These are phyloP conservation scores for Penicillium thymicola DNA, from an alignment of 2,329 filamentous ascomycete genomes.

Conservation along the genomic window DNA sequence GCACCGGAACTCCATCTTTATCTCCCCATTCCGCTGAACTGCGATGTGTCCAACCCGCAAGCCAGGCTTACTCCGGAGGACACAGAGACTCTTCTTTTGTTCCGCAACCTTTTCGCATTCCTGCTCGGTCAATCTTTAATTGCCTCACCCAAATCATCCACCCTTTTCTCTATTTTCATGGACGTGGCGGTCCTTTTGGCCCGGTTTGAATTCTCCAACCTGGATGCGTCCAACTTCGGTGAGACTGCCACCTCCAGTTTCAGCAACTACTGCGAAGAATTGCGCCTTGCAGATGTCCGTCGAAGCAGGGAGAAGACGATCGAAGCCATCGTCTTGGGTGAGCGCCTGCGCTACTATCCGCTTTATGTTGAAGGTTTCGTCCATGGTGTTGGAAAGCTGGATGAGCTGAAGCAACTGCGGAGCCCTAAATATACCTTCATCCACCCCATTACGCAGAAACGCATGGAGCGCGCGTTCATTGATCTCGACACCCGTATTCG, in stretches of 20 bases:
- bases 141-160: constrained; percentile 53
- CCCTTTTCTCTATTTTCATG: constrained; percentile 60
- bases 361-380: constrained; percentile 91
- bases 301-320: constrained; percentile 82
- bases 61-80: constrained; percentile 46
- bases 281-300: constrained; percentile 74
- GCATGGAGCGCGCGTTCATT: constrained; percentile 77
- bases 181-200: constrained; percentile 57
- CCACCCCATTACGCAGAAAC: constrained; percentile 67
- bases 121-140: constrained; percentile 60
- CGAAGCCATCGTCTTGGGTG: constrained; percentile 83
- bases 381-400: constrained; percentile 81
- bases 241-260: constrained; percentile 55
- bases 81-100: constrained; percentile 55
- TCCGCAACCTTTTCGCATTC: constrained; percentile 64
- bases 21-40: constrained; percentile 56
- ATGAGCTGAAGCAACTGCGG: constrained; percentile 67
- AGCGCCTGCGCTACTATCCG: constrained; percentile 75
- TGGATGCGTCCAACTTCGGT: constrained; percentile 62
- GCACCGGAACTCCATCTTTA: constrained; percentile 52
- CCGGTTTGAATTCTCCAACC: constrained; percentile 59
- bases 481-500: constrained; percentile 72
- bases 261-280: constrained; percentile 67
- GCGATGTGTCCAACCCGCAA: constrained; percentile 43
- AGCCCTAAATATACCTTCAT: constrained; percentile 69